Percentiles rank a stretch among this genome's conserved stretches.
Conservation (phyloP, 1,139 yeast species). For the Trichomonascaceae sp. region DNA sequence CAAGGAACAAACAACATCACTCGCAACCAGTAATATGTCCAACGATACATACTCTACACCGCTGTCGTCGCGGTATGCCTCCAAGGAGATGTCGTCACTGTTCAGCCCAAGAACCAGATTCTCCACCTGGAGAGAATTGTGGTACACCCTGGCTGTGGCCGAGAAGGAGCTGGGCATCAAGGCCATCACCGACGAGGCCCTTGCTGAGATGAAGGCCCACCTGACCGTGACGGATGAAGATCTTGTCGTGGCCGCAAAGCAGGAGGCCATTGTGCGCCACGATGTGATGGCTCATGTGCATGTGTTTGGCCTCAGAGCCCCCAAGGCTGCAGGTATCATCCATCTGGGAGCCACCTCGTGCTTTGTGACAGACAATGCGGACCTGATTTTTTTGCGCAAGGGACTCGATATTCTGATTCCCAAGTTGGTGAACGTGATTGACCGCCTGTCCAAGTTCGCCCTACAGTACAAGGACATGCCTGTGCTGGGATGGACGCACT, state of each 20-base stretch:
- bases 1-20: no score
- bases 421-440: slow-evolving; percentile 88
- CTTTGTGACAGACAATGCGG: slow-evolving; percentile 96
- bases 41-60: slow-evolving; percentile 63
- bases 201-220: slow-evolving; percentile 69
- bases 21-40: no score
- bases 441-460: slow-evolving; percentile 81
- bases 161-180: slow-evolving; percentile 81
- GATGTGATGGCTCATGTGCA: slow-evolving; percentile 99
- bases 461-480: slow-evolving; percentile 88
- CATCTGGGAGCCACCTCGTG: slow-evolving; percentile 98
- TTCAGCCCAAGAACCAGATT: slow-evolving; percentile 90
- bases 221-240: slow-evolving; percentile 84
- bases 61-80: slow-evolving; percentile 90
- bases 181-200: slow-evolving; percentile 81
- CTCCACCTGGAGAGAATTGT: slow-evolving; percentile 96
- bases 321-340: slow-evolving; percentile 94
- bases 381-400: slow-evolving; percentile 86
- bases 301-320: slow-evolving; percentile 82
- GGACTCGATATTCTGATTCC: slow-evolving; percentile 90
- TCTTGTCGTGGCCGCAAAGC: slow-evolving; percentile 74
- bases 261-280: slow-evolving; percentile 96
- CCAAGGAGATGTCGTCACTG: slow-evolving; percentile 88
- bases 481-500: slow-evolving; percentile 97
- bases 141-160: slow-evolving; percentile 94